Base-by-base conservation (phyloP, 805 yeast genomes). In the Debaryomyces tyrocola region DNA sequence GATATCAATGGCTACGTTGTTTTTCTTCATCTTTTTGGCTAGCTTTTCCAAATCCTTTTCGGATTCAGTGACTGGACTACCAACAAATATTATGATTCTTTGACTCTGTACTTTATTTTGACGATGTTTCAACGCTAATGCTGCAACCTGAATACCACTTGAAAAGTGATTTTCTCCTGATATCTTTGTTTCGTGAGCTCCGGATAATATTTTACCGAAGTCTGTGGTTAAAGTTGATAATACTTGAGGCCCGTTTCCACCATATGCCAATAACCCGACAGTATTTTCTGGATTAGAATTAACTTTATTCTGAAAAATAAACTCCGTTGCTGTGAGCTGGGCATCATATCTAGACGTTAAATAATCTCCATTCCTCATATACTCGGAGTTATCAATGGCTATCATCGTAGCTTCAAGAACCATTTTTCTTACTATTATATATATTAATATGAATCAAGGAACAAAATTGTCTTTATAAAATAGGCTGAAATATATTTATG, bases 371-470 rank as follows among this genome's bases (percentile, higher is more conserved):
- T 94, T 94, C 60, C 99, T 79, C 82, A 91, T 87, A 67, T 78
- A 92, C 72, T 94, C 99, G 43, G 97, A 90, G 76, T 90, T 92
- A 75, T 94, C 99, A 62, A 94, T 80, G 60, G 90, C 89, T 52
- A 94, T 80, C 87, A 94, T 91, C 12, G 97, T 87, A 52, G 98
- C 98, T 71, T 94, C 99, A 59, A 91, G 79, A 53, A 86, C 97
- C 97, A 90, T 90, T 45, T 61, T 76, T 53, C 3, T 20, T 8
- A 20, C 31, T 20, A 27, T 20, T 31, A 33, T 41, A 15, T 29
- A 14, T 17, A 35, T 20, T 12, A 15, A 7, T 35, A 35, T 35
- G 38, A 18, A 17, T 35, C 17, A 15, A 4, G n/a, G 20, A 20
- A 14, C 8, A 35, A 35, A 17, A 15, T 12, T 18, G 24, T 35